phyloP scores from a whole-genome alignment of 2,329 filamentous ascomycete species.

The Fusarium torulosum region DNA sequence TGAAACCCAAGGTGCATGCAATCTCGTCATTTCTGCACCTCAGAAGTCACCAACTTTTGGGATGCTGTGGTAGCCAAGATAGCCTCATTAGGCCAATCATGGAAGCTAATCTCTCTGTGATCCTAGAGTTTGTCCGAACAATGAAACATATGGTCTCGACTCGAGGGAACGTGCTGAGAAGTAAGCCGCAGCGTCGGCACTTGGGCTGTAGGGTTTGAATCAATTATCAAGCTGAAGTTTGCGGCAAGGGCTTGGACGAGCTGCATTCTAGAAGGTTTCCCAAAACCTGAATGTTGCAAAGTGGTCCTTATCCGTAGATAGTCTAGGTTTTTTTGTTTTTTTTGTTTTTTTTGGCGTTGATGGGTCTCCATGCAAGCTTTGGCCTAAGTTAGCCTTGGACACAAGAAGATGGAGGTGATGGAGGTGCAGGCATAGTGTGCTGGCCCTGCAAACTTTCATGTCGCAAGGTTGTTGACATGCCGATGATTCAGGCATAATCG shows the following conservation, averaged over 20 bases:
- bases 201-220: conserved; percentile 23
- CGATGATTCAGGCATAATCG: conserved; percentile 11
- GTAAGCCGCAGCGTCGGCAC: conserved; percentile 21
- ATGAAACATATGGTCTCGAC: conserved; percentile 8
- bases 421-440: conserved; percentile 36
- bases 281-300: conserved; percentile 21
- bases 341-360: conserved; percentile 24
- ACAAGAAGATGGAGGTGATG: conserved; percentile 27
- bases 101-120: neutral
- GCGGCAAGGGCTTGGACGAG: conserved; percentile 22
- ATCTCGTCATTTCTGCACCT: conserved; percentile 46
- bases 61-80: conserved; percentile 22
- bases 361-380: conserved; percentile 27
- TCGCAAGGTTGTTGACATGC: conserved; percentile 23
- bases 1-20: conserved; percentile 41
- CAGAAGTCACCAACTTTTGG: conserved; percentile 17
- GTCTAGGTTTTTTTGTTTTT: too few relatives aligned
- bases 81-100: conserved; percentile 19
- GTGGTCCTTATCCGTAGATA: conserved; percentile 17
- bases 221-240: conserved; percentile 38
- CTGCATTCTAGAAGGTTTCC: conserved; percentile 37
- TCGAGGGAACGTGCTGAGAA: neutral
- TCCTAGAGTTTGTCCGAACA: neutral
- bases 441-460: conserved; percentile 33
- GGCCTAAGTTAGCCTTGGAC: conserved; percentile 17